A percentile compares a stretch with the other conserved stretches of the same genome.
Evolutionary conservation across 1,284 basidiomycete species (phyloP).

Genomic region (Rugosomyces carneus): DNA sequence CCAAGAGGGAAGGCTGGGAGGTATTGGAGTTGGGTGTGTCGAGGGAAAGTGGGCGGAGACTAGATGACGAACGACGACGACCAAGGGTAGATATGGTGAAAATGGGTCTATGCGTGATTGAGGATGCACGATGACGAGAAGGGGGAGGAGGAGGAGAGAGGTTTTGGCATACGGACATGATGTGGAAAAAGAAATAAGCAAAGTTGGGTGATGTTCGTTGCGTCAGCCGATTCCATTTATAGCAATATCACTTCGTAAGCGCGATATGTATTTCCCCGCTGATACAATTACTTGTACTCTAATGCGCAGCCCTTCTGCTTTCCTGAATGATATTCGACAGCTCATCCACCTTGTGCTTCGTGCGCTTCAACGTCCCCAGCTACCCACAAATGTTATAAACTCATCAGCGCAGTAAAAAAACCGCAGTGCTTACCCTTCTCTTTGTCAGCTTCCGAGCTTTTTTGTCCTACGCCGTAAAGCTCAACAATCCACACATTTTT

Average conservation of each 20-base stretch:
- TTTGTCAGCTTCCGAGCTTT: constrained; percentile 97
- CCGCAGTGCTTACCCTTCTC: constrained; percentile 74
- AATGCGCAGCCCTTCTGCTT: constrained; percentile 75
- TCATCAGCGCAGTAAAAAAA: not conserved
- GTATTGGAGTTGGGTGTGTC: constrained; percentile 15
- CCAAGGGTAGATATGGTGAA: constrained; percentile 49
- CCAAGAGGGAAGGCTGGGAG: constrained; percentile 11
- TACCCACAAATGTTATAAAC: constrained; percentile 27
- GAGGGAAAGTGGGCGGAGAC: constrained; percentile 16
- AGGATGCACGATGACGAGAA: constrained; percentile 52
- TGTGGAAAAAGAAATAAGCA: constrained; percentile 6
- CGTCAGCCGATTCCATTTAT: constrained; percentile 10
- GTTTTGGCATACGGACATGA: constrained; percentile 19
- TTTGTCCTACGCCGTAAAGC: constrained; percentile 66
- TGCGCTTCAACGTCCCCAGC: constrained; percentile 93
- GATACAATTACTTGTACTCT: constrained; percentile 13
- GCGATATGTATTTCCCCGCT: not conserved
- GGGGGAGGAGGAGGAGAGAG: constrained; percentile 31
- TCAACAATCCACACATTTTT: not conserved
- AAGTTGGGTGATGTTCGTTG: constrained; percentile 3
- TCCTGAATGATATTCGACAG: constrained; percentile 87
- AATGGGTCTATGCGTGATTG: constrained; percentile 51
- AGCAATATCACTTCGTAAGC: not conserved
- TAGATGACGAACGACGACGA: constrained; percentile 37
- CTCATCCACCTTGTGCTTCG: constrained; percentile 97